Evolutionary conservation across 108 stramenopile genomes (phyloP), one percentile per base, ranked within the genome.

Genomic region (Nannochloropsis salina): DNA sequence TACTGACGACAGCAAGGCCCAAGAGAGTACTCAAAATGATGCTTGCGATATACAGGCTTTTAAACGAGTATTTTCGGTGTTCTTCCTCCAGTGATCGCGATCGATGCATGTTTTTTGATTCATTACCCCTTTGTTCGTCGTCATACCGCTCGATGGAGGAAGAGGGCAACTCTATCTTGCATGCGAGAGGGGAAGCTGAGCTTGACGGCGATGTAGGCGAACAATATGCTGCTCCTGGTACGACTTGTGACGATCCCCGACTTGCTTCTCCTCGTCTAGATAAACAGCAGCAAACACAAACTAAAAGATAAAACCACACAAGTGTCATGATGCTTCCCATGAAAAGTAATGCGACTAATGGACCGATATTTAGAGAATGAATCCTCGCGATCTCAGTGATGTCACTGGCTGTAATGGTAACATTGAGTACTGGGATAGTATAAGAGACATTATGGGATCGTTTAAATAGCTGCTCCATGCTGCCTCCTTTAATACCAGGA

Each of bases 301-400:
- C 8, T 15, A 74, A n/a, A 74, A 74, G 4, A n/a, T 74, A 74
- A 15, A 74, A n/a, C 61, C 61, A 74, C n/a, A 74, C n/a, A 74
- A 74, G 61, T n/a, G 61, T 74, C 61, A 74, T 74, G 61, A 74
- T 74, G n/a, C 15, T 74, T n/a, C 61, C 61, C 20, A 74, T n/a
- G 61, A 74, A n/a, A 74, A 74, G 4, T 3, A 74, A n/a, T 4
- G 61, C 61, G n/a, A 74, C 15, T 0, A 74, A 2, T 4, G 61
- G 61, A 74, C 61, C 61, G 31, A 31, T 31, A 31, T 31, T 31
- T 31, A 31, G 31, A 31, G 31, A 31, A 31, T 31, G 31, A 1
- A 31, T 31, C 31, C 31, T 31, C 31, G 31, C 31, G 31, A 1
- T 1, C 31, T 31, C 31, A 31, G 31, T 31, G 31, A 31, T 31